Conservation (phyloP, 2,329 filamentous ascomycete species). For the Raffaelea deltoideospora region DNA sequence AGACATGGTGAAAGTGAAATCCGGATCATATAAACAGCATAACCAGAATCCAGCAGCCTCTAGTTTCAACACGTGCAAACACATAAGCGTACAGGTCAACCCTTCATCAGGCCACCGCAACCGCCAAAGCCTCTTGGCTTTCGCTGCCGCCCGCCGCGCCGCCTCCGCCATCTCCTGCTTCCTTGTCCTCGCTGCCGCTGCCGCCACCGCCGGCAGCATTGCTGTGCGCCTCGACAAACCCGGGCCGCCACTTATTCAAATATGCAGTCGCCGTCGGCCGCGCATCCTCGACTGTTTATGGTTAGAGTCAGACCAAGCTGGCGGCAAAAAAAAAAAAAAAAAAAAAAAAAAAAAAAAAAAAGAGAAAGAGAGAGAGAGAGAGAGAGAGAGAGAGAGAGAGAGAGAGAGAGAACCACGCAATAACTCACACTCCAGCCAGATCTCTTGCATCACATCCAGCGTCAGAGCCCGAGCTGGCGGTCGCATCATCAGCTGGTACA, state of each 20-base stretch:
- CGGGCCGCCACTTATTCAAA: constrained; percentile 43
- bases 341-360: background rate
- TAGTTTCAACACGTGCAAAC: too few relatives aligned
- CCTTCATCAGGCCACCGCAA: background rate
- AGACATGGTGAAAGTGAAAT: too few relatives aligned
- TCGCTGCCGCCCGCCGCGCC: too few relatives aligned
- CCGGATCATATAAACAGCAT: too few relatives aligned
- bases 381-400: background rate
- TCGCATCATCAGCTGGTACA: constrained; percentile 53
- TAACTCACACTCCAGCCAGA: constrained; percentile 50
- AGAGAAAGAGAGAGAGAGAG: background rate
- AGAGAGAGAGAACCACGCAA: constrained; percentile 6
- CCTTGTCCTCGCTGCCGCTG: too few relatives aligned
- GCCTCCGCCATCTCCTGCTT: too few relatives aligned
- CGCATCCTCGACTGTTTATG: constrained; percentile 40
- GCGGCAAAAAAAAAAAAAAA: constrained; percentile 1
- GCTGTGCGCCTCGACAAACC: constrained; percentile 29
- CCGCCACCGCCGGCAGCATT: too few relatives aligned
- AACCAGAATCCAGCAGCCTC: too few relatives aligned
- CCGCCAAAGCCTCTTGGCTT: too few relatives aligned
- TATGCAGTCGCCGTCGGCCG: constrained; percentile 48
- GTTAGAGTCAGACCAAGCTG: background rate
- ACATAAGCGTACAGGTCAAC: too few relatives aligned
- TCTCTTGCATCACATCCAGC: constrained; percentile 49
- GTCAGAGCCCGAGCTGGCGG: constrained; percentile 49